Evolutionary conservation across 2,329 filamentous ascomycete species (phyloP), one percentile per base, ranked within the genome.

Genomic region (Cladosporium sp.): DNA sequence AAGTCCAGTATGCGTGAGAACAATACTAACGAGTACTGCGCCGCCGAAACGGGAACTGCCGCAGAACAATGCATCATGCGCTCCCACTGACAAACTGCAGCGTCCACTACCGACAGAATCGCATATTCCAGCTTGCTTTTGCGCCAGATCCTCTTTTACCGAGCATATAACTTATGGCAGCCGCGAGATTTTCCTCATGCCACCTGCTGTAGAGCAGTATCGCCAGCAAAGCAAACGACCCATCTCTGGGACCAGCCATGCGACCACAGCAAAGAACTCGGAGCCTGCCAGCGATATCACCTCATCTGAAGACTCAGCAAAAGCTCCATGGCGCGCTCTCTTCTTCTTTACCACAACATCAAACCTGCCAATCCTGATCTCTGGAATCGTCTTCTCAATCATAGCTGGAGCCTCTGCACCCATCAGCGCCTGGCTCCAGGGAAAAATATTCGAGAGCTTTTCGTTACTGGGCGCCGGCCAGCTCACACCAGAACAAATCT

Each of bases 391-490:
- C 3, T 80, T 86, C 1, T 86, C 91, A 0, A 74, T 87, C 4
- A 71, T 86, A 1, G 84, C 87, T 10, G 91, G 90, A 1, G 83
- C 85, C 0, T 80, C 89, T 14, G 86, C 87, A 64, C 90, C 92
- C 0, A 79, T 84, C 1, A 83, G 91, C 30, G 86, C 92, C 3
- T 81, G 93, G 32, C 77, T 96, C 1, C 85, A 93, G 1, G 93
- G 93, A 14, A 84, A 85, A 59, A 83, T 96, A 8, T 96, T 96
- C 74, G 84, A 90, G 34, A 79, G 87, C 4, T 89, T 96, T 66
- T 85, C 90, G 0, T 78, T 83, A 7, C 92, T 88, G 72, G 91
- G 88, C 0, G 80, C 82, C 18, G 87, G 86, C 1, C 74, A 77
- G 1, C 79, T 87, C 3, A 78, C 79, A 0, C 80, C 81, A 0